Conservation (phyloP, 257 asterid species). For the Petrea volubilis region DNA sequence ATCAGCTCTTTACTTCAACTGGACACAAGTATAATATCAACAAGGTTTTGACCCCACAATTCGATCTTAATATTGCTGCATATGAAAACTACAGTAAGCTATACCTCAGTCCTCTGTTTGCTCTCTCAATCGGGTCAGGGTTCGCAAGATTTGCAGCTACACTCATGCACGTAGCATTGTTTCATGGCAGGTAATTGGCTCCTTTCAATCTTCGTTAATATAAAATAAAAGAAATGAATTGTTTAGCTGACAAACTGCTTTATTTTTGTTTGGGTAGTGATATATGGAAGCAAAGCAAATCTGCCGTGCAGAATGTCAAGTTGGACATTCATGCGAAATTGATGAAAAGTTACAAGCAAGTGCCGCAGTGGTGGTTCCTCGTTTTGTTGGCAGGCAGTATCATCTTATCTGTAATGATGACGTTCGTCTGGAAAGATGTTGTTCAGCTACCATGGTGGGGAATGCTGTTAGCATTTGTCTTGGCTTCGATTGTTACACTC, state of each 20-base stretch:
- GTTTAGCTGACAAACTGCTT: not conserved
- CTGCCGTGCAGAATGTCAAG: slow-evolving; percentile 68
- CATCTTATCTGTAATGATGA: slow-evolving; percentile 59
- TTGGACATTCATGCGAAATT: slow-evolving; percentile 70
- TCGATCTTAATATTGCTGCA: slow-evolving; percentile 71
- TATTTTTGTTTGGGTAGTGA: slow-evolving; percentile 48
- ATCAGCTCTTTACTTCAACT: slow-evolving; percentile 64
- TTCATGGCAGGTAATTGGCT: slow-evolving; percentile 91
- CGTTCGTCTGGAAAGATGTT: slow-evolving; percentile 74
- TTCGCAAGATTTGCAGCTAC: slow-evolving; percentile 95
- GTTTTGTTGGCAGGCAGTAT: slow-evolving; percentile 64
- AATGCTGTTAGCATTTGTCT: slow-evolving; percentile 71
- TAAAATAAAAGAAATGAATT: too few relatives aligned
- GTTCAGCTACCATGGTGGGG: slow-evolving; percentile 99
- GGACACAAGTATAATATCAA: slow-evolving; percentile 78
- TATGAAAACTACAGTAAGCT: slow-evolving; percentile 82
- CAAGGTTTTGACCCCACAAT: slow-evolving; percentile 82
- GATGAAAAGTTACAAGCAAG: slow-evolving; percentile 87
- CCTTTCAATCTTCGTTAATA: too few relatives aligned
- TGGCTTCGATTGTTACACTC: slow-evolving; percentile 85
- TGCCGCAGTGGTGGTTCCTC: slow-evolving; percentile 93
- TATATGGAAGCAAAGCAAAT: slow-evolving; percentile 82
- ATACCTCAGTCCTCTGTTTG: slow-evolving; percentile 94
- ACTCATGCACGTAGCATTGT: slow-evolving; percentile 86
- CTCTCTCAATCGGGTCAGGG: slow-evolving; percentile 93